phyloP scores from a whole-genome alignment of 768 basidiomycete species.

The Trametes cinnabarina region DNA sequence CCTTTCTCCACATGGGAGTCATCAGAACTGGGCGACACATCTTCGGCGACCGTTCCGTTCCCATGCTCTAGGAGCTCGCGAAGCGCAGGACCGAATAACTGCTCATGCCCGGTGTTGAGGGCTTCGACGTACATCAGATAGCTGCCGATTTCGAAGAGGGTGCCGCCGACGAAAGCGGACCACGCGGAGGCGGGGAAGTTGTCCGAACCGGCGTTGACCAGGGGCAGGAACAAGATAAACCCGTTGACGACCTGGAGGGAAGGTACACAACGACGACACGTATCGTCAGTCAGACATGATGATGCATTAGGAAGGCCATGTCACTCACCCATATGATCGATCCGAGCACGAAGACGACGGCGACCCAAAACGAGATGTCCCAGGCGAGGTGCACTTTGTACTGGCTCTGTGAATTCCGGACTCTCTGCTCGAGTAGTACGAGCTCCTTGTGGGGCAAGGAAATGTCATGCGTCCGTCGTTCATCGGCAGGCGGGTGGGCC shows the following conservation, averaged over 20 bases:
- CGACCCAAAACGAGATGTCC: constrained; percentile 29
- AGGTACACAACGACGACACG: constrained; percentile 9
- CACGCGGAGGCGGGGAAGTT: constrained; percentile 34
- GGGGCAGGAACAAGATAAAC: constrained; percentile 51
- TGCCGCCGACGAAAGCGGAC: constrained; percentile 57
- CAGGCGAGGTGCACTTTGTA: constrained; percentile 23
- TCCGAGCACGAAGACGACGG: constrained; percentile 25
- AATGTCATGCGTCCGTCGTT: neutral
- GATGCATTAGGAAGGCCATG: neutral
- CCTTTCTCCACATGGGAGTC: constrained; percentile 6
- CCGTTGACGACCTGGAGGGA: constrained; percentile 54
- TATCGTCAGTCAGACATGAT: too few species aligned
- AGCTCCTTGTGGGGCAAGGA: neutral
- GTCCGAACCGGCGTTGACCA: constrained; percentile 33
- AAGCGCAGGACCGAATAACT: constrained; percentile 38
- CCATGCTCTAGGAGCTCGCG: constrained; percentile 19
- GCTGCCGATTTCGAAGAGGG: constrained; percentile 57
- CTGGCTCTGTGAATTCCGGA: constrained; percentile 15
- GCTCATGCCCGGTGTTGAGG: constrained; percentile 44
- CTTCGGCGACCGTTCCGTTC: neutral
- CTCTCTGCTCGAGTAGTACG: constrained; percentile 14
- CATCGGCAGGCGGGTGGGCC: neutral
- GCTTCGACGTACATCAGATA: constrained; percentile 55
- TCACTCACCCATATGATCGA: constrained; percentile 23
- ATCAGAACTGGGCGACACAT: neutral